phyloP scores from a whole-genome alignment of 2,329 filamentous ascomycete genomes.

The Aspergillus fijiensis region DNA sequence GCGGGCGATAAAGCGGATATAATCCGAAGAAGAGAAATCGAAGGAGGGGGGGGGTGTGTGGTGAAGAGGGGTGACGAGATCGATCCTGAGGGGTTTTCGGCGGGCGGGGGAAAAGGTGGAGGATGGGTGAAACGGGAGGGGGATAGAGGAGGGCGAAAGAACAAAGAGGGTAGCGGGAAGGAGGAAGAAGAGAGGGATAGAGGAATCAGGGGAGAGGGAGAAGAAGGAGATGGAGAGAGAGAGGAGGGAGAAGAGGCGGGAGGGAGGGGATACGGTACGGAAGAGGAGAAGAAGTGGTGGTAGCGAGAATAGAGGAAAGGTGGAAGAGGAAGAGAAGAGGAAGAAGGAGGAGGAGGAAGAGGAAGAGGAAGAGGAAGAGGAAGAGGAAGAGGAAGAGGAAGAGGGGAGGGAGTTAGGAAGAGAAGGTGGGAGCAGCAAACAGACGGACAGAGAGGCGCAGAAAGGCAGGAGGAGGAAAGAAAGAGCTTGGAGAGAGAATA shows the following conservation, averaged over 20 bases:
- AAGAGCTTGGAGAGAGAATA: too few relatives aligned
- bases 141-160: constrained; percentile 14
- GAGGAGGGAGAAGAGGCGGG: constrained; percentile 19
- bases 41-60: constrained; percentile 2
- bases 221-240: constrained; percentile 13
- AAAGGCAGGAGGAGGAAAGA: too few relatives aligned
- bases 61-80: constrained; percentile 22
- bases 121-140: constrained; percentile 26
- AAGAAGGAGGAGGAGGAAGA: constrained; percentile 18
- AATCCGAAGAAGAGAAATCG: not conserved
- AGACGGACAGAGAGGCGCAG: not conserved
- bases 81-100: constrained; percentile 28
- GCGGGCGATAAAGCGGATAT: not conserved
- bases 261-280: constrained; percentile 24
- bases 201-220: constrained; percentile 15
- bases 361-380: constrained; percentile 16
- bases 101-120: constrained; percentile 31
- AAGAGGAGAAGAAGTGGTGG: constrained; percentile 20
- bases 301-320: constrained; percentile 21
- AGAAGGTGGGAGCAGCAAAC: constrained; percentile 13
- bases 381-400: constrained; percentile 8
- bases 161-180: constrained; percentile 19
- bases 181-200: constrained; percentile 22
- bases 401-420: constrained; percentile 14
- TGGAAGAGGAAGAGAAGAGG: constrained; percentile 17